Evolutionary conservation across 148 eudicot species (phyloP), one percentile per base, ranked within the genome.

Genomic region (Amaranthus cruentus): DNA sequence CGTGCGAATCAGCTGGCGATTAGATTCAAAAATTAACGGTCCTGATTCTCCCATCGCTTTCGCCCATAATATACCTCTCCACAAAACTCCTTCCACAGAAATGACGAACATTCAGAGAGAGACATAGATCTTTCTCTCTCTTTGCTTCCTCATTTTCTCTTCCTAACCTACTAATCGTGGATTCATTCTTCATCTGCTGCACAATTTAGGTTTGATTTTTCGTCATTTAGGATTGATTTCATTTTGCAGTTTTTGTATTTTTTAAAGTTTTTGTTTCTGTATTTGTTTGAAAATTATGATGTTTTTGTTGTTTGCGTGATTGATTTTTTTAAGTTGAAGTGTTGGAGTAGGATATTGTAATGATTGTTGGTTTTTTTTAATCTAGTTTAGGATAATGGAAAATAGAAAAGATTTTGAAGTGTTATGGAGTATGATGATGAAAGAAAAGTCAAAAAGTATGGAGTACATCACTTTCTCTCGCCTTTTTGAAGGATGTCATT

Each of bases 1-100:
- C 71, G 46, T 69, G 70, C 70, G 55, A 67, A 67, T 67, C 70
- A 67, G 42, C 70, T 15, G 56, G 55, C 72, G 47, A 54, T 69
- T 55, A 10, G 47, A 68, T 8, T 54, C 61, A 4, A 3, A 42
- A 11, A 67, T 42, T 10, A 67, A 49, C 70, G 70, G 56, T 10
- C 61, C 7, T 6, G 47, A 54, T 69, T 47, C 61, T 7, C 70
- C 55, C 11, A 56, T 67, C 70, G 6, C 56, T 50, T 8, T 48
- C 55, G 9, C 51, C 68, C 6, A 47, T 48, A 4, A n/a, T 8
- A 54, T 54, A 8, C 7, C 50, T 50, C 49, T 46, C 44, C 6
- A 1, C 70, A 67, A 55, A 50, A 46, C n/a, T 21, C 53, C 47
- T 66, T n/a, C 69, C 7, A 6, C 13, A 6, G 6, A 14, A 38